Percentiles rank a stretch among this genome's conserved stretches.
Evolutionary conservation across 257 asterid genomes (phyloP).

Genomic region (Solanum paucissectum): DNA sequence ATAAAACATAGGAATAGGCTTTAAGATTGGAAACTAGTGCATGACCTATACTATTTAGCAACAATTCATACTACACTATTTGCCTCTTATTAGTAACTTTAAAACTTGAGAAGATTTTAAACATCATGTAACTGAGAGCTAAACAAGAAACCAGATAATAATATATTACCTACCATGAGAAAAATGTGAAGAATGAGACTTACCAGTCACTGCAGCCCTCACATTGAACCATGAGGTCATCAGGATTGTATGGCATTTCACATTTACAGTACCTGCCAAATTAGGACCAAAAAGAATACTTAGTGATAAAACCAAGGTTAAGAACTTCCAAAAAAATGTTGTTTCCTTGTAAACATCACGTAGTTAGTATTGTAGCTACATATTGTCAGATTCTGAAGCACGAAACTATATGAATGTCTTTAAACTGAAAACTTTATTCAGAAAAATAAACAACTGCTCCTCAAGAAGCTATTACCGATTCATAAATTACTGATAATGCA

Average conservation of each 20-base stretch:
- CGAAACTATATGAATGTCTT: neutral
- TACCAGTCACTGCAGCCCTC: slow-evolving; percentile 93
- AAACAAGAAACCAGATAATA: neutral
- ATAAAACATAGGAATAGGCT: neutral
- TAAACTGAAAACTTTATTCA: neutral
- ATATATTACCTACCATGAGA: neutral
- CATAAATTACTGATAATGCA: neutral
- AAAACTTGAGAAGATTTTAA: neutral
- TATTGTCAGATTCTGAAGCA: neutral
- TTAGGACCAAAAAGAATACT: slow-evolving; percentile 1
- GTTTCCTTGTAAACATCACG: neutral
- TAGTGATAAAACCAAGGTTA: neutral
- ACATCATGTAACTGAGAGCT: neutral
- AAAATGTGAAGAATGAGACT: slow-evolving; percentile 17
- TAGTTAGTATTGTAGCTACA: neutral
- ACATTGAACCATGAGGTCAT: slow-evolving; percentile 93
- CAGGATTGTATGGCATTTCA: slow-evolving; percentile 98
- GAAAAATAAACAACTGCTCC: neutral
- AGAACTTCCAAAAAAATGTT: neutral
- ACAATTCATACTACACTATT: neutral
- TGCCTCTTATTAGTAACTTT: neutral
- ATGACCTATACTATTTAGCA: neutral
- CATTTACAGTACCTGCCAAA: slow-evolving; percentile 80
- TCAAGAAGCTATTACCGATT: neutral
- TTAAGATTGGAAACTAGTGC: neutral